phyloP scores from a whole-genome alignment of 306 rosid genomes.

The Arachis hypogaea region DNA sequence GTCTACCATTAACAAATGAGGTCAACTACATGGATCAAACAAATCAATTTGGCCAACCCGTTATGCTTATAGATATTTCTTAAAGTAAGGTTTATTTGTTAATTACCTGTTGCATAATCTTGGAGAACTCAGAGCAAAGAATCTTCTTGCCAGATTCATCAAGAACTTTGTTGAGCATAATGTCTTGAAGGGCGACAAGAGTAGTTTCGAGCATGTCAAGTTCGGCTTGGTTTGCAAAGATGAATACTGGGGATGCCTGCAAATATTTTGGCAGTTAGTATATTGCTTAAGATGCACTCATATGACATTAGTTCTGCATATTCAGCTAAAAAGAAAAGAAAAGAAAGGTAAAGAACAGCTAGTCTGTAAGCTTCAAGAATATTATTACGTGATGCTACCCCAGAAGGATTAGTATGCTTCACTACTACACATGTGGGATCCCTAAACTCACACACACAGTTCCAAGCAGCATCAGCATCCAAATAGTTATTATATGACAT shows the following conservation, averaged over 20 bases:
- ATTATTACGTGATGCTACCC: conserved; percentile 90
- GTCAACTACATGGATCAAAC: too few species aligned
- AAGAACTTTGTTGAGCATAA: conserved; percentile 90
- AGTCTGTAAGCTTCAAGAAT: conserved; percentile 89
- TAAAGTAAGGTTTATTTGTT: too few species aligned
- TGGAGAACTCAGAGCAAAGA: conserved; percentile 90
- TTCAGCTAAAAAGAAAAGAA: background rate
- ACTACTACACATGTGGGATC: conserved; percentile 87
- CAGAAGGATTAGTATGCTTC: conserved; percentile 94
- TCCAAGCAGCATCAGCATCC: conserved; percentile 99
- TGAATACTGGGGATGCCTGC: conserved; percentile 93
- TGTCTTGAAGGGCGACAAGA: conserved; percentile 93
- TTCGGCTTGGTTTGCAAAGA: conserved; percentile 95
- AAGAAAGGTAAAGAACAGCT: conserved; percentile 50
- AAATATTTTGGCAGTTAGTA: conserved; percentile 15
- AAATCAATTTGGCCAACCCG: too few species aligned
- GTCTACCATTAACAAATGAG: too few species aligned
- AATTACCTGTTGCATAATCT: conserved; percentile 93
- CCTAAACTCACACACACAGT: conserved; percentile 81
- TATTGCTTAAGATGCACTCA: background rate
- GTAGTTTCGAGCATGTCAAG: conserved; percentile 98
- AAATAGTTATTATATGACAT: conserved; percentile 93
- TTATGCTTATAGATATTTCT: too few species aligned
- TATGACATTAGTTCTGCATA: background rate
- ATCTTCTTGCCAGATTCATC: conserved; percentile 84